These are phyloP conservation scores for Coriaria nepalensis DNA, from an alignment of 306 rosid genomes.

Conservation along the genomic window DNA sequence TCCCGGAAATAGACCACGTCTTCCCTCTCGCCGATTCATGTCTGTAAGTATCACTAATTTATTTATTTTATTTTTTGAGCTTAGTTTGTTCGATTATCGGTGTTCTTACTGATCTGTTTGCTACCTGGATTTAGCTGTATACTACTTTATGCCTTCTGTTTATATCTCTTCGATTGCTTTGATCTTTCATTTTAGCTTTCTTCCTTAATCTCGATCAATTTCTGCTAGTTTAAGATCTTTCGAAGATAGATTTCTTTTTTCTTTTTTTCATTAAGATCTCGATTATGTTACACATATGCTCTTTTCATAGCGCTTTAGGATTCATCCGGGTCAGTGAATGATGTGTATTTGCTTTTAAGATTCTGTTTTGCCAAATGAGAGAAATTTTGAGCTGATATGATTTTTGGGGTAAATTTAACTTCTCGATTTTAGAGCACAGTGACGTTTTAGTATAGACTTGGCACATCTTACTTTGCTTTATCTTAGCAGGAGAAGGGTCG, in stretches of 20 bases:
- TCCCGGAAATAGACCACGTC: constrained; percentile 18
- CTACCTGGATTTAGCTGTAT: neutral
- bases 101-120: constrained; percentile 8
- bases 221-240: too few species aligned
- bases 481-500: constrained; percentile 75
- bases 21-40: constrained; percentile 43
- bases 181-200: too few species aligned
- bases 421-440: too few species aligned
- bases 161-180: too few species aligned
- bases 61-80: too few species aligned
- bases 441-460: neutral
- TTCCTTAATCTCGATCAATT: too few species aligned
- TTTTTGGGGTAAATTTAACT: too few species aligned
- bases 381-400: neutral
- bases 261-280: constrained; percentile 1
- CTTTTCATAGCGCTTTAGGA: too few species aligned
- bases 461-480: neutral
- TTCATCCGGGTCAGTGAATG: neutral
- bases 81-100: neutral
- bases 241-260: neutral
- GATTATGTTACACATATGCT: too few species aligned
- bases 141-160: too few species aligned
- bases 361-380: neutral
- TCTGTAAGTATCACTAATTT: constrained; percentile 96
- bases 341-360: neutral